phyloP scores from a whole-genome alignment of 139 green algal species.

The Asterochloris sp. region DNA sequence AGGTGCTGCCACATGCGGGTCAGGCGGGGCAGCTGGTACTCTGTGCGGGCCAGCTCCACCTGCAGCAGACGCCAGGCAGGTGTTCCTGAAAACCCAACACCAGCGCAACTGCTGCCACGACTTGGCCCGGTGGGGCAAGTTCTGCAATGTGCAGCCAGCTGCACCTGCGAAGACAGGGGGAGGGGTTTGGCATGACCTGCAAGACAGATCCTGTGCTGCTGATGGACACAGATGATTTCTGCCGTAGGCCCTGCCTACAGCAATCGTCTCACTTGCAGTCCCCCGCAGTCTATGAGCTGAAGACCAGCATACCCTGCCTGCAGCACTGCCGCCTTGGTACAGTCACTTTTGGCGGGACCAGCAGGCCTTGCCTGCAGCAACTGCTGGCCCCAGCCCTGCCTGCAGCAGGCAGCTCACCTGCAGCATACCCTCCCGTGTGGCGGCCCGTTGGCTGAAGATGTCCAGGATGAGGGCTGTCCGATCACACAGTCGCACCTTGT shows the following conservation, averaged over 20 bases:
- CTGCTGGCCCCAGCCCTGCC: no score
- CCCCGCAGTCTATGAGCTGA: no score
- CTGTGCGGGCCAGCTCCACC: conserved; percentile 87
- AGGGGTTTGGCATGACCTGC: not conserved
- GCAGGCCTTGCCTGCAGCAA: no score
- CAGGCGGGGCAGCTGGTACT: conserved; percentile 97
- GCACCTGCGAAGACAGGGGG: not conserved
- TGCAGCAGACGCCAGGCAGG: conserved; percentile 22
- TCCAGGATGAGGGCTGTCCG: conserved; percentile 96
- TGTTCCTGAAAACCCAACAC: not conserved
- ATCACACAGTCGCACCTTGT: conserved; percentile 79
- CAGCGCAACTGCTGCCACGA: no score
- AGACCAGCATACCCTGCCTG: no score
- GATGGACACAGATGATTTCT: no score
- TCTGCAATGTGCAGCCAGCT: not conserved
- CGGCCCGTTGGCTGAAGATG: conserved; percentile 94
- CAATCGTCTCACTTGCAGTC: no score
- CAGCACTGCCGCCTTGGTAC: no score
- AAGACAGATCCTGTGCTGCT: no score
- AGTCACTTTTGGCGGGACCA: no score
- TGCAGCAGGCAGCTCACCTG: conserved; percentile 54
- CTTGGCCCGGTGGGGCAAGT: no score
- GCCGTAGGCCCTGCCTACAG: no score
- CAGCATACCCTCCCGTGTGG: conserved; percentile 90
- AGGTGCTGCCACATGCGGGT: conserved; percentile 97